Evolutionary conservation across 2,329 filamentous ascomycete genomes (phyloP).

Genomic region (Teratosphaeriaceae sp.): DNA sequence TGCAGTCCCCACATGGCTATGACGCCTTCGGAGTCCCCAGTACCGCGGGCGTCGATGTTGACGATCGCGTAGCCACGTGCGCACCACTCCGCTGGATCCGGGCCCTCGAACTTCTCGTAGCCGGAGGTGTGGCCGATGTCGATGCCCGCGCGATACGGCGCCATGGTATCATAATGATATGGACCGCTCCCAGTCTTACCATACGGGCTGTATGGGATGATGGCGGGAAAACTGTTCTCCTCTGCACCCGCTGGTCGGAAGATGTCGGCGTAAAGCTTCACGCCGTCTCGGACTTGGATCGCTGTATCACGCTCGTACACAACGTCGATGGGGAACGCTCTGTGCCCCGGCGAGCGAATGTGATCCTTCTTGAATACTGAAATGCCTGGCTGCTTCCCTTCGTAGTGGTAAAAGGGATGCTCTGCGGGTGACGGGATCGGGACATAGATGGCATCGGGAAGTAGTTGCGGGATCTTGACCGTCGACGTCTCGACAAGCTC

Average conservation of each 20-base stretch:
- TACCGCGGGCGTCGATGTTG: conserved; percentile 22
- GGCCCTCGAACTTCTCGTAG: conserved; percentile 36
- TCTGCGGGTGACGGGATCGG: too few species aligned
- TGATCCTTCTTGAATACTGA: too few species aligned
- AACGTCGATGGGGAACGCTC: too few species aligned
- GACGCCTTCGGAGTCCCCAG: conserved; percentile 25
- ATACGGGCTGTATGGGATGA: conserved; percentile 4
- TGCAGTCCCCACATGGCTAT: conserved; percentile 34
- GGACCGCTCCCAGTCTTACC: conserved; percentile 2
- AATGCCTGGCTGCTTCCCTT: too few species aligned
- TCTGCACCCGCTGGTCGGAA: not conserved
- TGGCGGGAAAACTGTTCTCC: not conserved
- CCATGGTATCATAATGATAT: not conserved
- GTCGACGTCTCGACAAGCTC: too few species aligned
- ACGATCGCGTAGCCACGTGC: conserved; percentile 25
- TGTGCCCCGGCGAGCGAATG: too few species aligned
- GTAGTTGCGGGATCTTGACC: too few species aligned
- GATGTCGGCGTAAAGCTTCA: not conserved
- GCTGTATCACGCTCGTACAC: too few species aligned
- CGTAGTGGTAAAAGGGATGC: too few species aligned
- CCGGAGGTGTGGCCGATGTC: conserved; percentile 16
- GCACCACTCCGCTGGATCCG: conserved; percentile 29
- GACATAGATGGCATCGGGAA: too few species aligned
- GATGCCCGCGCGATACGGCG: not conserved
- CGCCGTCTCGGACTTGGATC: too few species aligned